Base-by-base conservation (phyloP, 2,329 filamentous ascomycete species). In the Rachicladosporium sp. region DNA sequence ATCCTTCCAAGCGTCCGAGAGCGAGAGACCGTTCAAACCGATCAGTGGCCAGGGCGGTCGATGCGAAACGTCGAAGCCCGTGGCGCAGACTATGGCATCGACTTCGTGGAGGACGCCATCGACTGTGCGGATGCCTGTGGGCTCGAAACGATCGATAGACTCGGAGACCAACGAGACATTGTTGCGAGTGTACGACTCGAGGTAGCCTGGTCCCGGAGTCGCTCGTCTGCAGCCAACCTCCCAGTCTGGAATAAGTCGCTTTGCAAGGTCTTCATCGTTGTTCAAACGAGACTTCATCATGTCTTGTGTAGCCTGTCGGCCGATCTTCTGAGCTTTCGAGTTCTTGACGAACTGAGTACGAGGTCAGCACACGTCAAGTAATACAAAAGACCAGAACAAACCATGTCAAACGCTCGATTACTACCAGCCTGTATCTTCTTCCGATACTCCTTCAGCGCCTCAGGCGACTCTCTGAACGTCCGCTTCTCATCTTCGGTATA, bases 151-250 rank as follows among this genome's bases (percentile, higher is more conserved):
- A 6, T 43, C 36, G 21, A 60, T 53, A 2, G 44, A 35, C 1
- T 49, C 46, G 4, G 51, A 56, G 32, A 55, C 45, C 7, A 58
- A 37, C 4, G 46, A 50, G 2, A 55, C 46, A 37, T 59, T 57
- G 9, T 43, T 23, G n/a, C 44, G 45, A 6, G 43, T 45, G 31
- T 65, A 54, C 3, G 59, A 52, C 43, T 66, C 58, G 6, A 67
- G 51, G 40, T 64, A 67, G 2, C 61, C 60, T 6, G 55, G 56
- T 7, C 60, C 63, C 2, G 63, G 62, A 0, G 79, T 83, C 0
- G 80, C 60, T 2, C 79, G 69, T 7, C 78, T 69, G 46, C 79
- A 83, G 47, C 76, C 73, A 2, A 77, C 75, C 0, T 76, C 72
- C 50, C 78, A 82, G 43, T 79, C 70, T 0, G 79, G 79, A 3